A percentile compares a stretch with the other conserved stretches of the same genome.
phyloP scores from a whole-genome alignment of 768 basidiomycete species.

The Cubamyces lactineus region DNA sequence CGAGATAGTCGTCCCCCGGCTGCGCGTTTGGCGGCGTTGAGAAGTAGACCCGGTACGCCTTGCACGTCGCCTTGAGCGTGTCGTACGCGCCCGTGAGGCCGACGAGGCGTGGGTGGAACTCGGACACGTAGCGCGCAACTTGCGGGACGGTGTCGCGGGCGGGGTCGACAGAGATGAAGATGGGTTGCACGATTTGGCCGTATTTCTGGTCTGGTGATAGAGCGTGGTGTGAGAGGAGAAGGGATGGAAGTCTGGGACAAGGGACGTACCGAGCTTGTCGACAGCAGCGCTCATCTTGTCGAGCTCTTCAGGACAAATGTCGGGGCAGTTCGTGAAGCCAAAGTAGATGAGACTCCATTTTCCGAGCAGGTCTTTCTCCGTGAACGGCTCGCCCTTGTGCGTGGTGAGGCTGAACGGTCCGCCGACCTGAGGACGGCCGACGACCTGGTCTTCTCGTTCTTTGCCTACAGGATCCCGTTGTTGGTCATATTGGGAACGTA shows the following conservation, averaged over 20 bases:
- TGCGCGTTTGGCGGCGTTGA: slow-evolving; percentile 91
- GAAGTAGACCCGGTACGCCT: slow-evolving; percentile 97
- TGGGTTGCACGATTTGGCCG: slow-evolving; percentile 76
- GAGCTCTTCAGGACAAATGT: slow-evolving; percentile 97
- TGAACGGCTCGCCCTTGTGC: slow-evolving; percentile 68
- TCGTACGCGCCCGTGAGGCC: slow-evolving; percentile 90
- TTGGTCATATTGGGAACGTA: background rate
- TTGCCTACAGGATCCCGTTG: slow-evolving; percentile 52
- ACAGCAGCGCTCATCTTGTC: slow-evolving; percentile 90
- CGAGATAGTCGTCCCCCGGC: slow-evolving; percentile 91
- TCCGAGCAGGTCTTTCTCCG: slow-evolving; percentile 81
- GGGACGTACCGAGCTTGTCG: slow-evolving; percentile 64
- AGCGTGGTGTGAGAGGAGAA: background rate
- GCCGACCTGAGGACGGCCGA: slow-evolving; percentile 87
- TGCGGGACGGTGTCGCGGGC: slow-evolving; percentile 76
- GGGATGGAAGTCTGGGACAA: background rate
- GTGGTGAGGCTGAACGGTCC: slow-evolving; percentile 84
- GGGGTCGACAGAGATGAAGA: slow-evolving; percentile 97
- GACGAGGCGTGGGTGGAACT: slow-evolving; percentile 90
- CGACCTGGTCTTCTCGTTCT: slow-evolving; percentile 69
- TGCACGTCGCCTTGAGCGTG: slow-evolving; percentile 85
- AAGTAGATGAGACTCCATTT: slow-evolving; percentile 95
- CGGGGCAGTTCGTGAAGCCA: slow-evolving; percentile 99
- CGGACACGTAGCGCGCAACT: slow-evolving; percentile 67
- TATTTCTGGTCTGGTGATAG: slow-evolving; percentile 60